phyloP scores from a whole-genome alignment of 2,329 filamentous ascomycete species.

The Cordyceps militaris region DNA sequence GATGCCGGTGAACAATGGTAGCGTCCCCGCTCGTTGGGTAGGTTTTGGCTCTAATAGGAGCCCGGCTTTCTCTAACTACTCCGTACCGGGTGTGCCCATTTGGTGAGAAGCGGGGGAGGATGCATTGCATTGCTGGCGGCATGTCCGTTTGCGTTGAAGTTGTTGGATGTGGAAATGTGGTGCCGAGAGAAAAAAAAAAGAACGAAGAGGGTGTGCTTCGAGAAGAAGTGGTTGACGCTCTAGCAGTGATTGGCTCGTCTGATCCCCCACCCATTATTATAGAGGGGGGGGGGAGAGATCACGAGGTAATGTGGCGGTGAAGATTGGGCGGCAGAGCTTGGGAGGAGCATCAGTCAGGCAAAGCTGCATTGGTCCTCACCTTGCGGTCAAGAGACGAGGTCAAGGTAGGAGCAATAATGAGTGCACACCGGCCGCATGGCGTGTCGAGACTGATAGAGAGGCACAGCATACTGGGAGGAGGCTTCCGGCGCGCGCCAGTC shows the following conservation, averaged over 20 bases:
- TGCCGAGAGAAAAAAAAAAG: not conserved
- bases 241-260: not conserved
- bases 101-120: too few species aligned
- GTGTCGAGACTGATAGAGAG: too few species aligned
- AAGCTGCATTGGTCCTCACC: not conserved
- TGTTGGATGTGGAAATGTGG: not conserved
- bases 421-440: not conserved
- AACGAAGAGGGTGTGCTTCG: too few species aligned
- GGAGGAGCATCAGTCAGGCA: not conserved
- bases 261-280: not conserved
- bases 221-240: not conserved
- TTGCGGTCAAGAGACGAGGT: not conserved
- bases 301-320: conserved; percentile 7
- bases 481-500: too few species aligned
- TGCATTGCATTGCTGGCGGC: too few species aligned
- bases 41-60: not conserved
- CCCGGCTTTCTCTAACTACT: too few species aligned
- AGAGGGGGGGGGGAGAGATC: not conserved
- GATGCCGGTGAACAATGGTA: conserved; percentile 2
- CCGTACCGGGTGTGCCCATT: too few species aligned
- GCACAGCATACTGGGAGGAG: too few species aligned
- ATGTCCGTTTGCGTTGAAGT: not conserved
- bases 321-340: not conserved
- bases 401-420: too few species aligned
- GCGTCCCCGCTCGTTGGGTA: not conserved